Conservation (phyloP, 495 filamentous ascomycete species). For the Tuber aestivum region DNA sequence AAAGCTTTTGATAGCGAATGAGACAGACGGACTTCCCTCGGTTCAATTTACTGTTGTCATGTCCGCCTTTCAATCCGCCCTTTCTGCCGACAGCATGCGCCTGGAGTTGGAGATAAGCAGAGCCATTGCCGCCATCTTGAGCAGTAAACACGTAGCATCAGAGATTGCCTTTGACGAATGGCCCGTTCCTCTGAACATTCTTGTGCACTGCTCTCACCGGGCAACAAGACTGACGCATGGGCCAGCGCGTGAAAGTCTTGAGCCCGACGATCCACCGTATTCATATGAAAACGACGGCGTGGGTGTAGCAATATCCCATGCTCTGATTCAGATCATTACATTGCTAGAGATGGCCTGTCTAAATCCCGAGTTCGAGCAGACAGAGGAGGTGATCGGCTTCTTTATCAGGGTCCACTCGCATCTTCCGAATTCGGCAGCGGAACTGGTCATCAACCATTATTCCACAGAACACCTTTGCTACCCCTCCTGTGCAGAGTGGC, state of each 20-base stretch:
- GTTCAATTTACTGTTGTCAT: conserved; percentile 51
- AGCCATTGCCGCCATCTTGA: conserved; percentile 39
- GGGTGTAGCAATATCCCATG: conserved; percentile 35
- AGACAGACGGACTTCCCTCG: conserved; percentile 58
- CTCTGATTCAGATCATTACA: conserved; percentile 39
- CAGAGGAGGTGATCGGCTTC: conserved; percentile 61
- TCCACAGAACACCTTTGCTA: conserved; percentile 60
- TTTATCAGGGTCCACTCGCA: conserved; percentile 56
- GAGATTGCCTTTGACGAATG: conserved; percentile 49
- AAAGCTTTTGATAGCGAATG: conserved; percentile 57
- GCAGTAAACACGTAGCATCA: conserved; percentile 33
- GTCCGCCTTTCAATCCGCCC: conserved; percentile 40
- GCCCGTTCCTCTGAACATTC: conserved; percentile 55
- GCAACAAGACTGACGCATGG: conserved; percentile 53
- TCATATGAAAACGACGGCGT: conserved; percentile 37
- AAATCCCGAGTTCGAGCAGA: conserved; percentile 51
- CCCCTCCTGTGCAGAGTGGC: conserved; percentile 64
- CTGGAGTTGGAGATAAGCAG: conserved; percentile 41
- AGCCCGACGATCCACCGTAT: conserved; percentile 40
- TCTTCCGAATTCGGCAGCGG: conserved; percentile 56
- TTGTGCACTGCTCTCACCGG: conserved; percentile 47
- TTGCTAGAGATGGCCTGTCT: conserved; percentile 39
- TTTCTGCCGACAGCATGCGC: conserved; percentile 41
- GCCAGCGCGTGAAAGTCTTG: conserved; percentile 47
- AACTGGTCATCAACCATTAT: conserved; percentile 56